Base-by-base conservation (phyloP, 75 land plant genomes). In the Cryptomeria japonica region DNA sequence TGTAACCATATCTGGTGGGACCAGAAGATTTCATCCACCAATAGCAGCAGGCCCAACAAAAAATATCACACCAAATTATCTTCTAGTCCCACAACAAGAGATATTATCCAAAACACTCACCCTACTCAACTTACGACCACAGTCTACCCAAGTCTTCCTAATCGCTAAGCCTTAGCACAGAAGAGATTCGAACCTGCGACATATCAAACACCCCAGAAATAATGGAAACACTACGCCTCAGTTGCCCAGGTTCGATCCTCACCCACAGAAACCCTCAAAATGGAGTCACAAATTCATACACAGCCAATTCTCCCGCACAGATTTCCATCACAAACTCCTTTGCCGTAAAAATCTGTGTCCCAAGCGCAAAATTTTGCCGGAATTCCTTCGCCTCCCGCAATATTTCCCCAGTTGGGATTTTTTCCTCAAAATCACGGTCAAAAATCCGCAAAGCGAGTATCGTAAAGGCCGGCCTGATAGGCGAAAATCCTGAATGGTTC, bases 401-500 rank as follows among this genome's bases (percentile, higher is more conserved):
- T 18, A 1, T 2, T 19, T 79, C 19, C 25, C 44, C 46, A 3
- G 44, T 2, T 8, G 10, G n/a, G 6, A 22, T 5, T 8, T 41
- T 79, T 39, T 9, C 10, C 82, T 19, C 32, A 12, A 44, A 82
- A 82, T 82, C 84, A 2, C 34, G 51, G 84, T 47, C 32, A 2
- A 75, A 32, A 75, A 34, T 25, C 72, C 82, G 25, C 3, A 15
- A 16, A 11, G 1, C 77, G 9, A 3, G 46, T 2, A 51, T 44
- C 22, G 84, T 82, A 28, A 82, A 82, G 13, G n/a, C 84, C 4
- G 51, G 51, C 8, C 51, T 87, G 84, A 39, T 87, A 68, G 92
- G 92, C n/a, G 70, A 91, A 44, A 89, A 91, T 68, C 92, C 92
- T 32, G 92, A 91, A 15, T 91, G 89, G 89, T 25, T 46, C 28